A percentile compares a stretch with the other conserved stretches of the same genome.
These are phyloP conservation scores for Saccharum officinarum DNA, from an alignment of 176 grass and related monocot genomes.

Conservation along the genomic window DNA sequence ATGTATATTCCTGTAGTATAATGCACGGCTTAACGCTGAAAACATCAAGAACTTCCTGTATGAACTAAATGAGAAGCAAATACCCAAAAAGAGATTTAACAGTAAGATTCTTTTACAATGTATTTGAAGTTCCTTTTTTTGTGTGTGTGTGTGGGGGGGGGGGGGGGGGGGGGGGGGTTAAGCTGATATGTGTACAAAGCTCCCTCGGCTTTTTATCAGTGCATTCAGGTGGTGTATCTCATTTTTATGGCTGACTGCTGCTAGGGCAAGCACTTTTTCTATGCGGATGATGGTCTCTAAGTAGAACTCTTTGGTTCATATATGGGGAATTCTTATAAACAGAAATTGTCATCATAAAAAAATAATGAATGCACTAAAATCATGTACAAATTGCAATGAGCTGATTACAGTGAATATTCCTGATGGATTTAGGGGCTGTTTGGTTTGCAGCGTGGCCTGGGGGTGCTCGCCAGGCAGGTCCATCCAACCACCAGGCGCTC, in stretches of 20 bases:
- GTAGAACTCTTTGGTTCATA: not conserved
- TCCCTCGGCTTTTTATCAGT: not conserved
- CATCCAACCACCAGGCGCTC: too few species aligned
- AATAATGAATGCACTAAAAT: not conserved
- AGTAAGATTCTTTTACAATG: conserved; percentile 60
- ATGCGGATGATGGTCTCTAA: not conserved
- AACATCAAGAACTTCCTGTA: conserved; percentile 92
- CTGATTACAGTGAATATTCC: not conserved
- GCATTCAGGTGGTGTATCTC: not conserved
- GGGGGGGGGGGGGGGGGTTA: not conserved
- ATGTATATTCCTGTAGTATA: conserved; percentile 68
- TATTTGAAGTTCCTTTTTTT: conserved; percentile 4
- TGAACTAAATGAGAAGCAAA: conserved; percentile 67
- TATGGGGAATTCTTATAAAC: not conserved
- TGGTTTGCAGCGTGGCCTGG: too few species aligned
- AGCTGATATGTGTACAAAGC: not conserved
- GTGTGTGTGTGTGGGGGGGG: not conserved
- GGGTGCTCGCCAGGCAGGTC: too few species aligned
- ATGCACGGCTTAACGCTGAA: conserved; percentile 84
- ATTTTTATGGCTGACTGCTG: not conserved
- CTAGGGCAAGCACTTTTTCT: not conserved
- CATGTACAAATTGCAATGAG: not conserved
- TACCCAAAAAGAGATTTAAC: conserved; percentile 95
- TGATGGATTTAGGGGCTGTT: not conserved
- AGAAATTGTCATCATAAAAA: not conserved